phyloP scores from a whole-genome alignment of 352 stramenopile genomes.

The Phytopythium kandeliae region DNA sequence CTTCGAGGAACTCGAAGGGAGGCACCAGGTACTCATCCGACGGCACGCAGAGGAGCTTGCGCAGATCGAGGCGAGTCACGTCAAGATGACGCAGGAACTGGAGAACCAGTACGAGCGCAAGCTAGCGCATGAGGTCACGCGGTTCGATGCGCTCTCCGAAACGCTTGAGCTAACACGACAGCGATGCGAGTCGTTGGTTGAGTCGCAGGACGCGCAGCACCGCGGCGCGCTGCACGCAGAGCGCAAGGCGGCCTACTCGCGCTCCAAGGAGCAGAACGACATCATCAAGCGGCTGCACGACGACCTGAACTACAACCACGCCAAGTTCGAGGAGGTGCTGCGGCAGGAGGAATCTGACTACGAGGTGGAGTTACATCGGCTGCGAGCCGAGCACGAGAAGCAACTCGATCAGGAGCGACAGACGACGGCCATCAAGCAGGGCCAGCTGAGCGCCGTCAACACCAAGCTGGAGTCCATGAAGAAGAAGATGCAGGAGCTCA shows the following conservation, averaged over 20 bases:
- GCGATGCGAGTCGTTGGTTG: slow-evolving; percentile 82
- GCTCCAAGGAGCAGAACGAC: slow-evolving; percentile 76
- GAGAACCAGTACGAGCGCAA: slow-evolving; percentile 93
- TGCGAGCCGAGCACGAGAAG: slow-evolving; percentile 49
- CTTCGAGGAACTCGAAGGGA: slow-evolving; percentile 76
- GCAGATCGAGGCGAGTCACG: slow-evolving; percentile 66
- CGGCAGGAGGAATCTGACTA: slow-evolving; percentile 80
- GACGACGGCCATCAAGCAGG: slow-evolving; percentile 77
- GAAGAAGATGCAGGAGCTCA: slow-evolving; percentile 85
- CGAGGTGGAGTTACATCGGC: slow-evolving; percentile 60
- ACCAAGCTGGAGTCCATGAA: slow-evolving; percentile 79
- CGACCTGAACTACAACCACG: slow-evolving; percentile 81
- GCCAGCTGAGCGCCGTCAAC: slow-evolving; percentile 66
- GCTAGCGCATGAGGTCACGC: slow-evolving; percentile 80
- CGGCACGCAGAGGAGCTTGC: slow-evolving; percentile 79
- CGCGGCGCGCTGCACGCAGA: slow-evolving; percentile 55
- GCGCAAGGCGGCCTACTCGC: slow-evolving; percentile 50
- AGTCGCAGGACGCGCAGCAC: slow-evolving; percentile 69
- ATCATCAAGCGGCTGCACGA: slow-evolving; percentile 83
- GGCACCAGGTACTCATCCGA: slow-evolving; percentile 55
- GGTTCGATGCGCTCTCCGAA: slow-evolving; percentile 86
- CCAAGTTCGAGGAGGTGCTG: slow-evolving; percentile 81
- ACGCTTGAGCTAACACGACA: slow-evolving; percentile 87
- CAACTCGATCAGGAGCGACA: slow-evolving; percentile 69
- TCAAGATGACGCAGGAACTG: slow-evolving; percentile 84